Conservation (phyloP, 495 filamentous ascomycete species). For the Chaetomium fimeti region DNA sequence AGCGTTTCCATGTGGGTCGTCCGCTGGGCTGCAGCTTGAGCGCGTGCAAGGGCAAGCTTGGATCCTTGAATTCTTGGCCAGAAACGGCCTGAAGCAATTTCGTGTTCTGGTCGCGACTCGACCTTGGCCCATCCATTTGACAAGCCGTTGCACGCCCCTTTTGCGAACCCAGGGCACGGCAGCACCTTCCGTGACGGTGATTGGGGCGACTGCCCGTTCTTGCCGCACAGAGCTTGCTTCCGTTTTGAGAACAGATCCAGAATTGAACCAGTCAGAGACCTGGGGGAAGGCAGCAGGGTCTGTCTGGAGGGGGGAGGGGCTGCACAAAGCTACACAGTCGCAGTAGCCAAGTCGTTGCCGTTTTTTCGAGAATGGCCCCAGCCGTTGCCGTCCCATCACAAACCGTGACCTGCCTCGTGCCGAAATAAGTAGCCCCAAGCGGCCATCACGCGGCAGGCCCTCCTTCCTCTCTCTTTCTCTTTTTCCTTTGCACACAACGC, state of each 20-base stretch:
- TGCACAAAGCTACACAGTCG: background rate
- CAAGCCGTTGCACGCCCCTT: conserved; percentile 19
- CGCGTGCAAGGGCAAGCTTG: conserved; percentile 29
- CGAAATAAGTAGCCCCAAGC: conserved; percentile 33
- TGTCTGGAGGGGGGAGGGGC: background rate
- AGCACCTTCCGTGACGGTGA: conserved; percentile 8
- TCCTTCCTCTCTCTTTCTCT: conserved; percentile 26
- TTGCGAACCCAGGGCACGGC: conserved; percentile 23
- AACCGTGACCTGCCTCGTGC: conserved; percentile 21
- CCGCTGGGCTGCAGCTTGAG: conserved; percentile 33
- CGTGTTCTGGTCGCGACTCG: conserved; percentile 34
- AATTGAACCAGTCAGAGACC: conserved; percentile 12
- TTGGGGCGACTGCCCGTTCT: conserved; percentile 4
- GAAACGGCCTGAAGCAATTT: conserved; percentile 41
- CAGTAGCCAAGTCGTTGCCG: conserved; percentile 1
- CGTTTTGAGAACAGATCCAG: conserved; percentile 12
- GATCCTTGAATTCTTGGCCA: conserved; percentile 37
- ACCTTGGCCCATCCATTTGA: conserved; percentile 22
- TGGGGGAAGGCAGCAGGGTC: background rate
- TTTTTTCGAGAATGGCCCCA: conserved; percentile 19
- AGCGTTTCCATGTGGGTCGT: conserved; percentile 21
- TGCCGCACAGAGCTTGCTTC: conserved; percentile 15
- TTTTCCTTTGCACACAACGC: conserved; percentile 16
- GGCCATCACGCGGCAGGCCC: conserved; percentile 24
- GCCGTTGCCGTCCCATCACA: conserved; percentile 1